A percentile compares a stretch with the other conserved stretches of the same genome.
phyloP scores from a whole-genome alignment of 208 protist species.

The Trypanosoma platydactyli region DNA sequence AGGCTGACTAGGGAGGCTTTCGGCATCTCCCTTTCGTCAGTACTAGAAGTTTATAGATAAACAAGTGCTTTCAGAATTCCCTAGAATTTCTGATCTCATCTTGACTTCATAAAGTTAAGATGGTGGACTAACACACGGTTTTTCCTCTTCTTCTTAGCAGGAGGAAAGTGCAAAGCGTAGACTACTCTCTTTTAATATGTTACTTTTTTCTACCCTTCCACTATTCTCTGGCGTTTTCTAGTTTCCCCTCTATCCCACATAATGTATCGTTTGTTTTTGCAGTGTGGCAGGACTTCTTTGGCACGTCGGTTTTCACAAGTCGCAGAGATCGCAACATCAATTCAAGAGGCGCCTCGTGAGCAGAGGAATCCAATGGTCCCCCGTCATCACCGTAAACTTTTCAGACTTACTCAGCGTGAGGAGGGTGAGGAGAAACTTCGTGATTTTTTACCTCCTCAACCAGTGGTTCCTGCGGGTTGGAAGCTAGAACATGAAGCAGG shows the following conservation, averaged over 20 bases:
- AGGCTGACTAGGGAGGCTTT: no score
- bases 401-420: constrained; percentile 54
- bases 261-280: constrained; percentile 18
- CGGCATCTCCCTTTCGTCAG: no score
- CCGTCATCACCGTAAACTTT: constrained; percentile 35
- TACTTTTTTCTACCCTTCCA: no score
- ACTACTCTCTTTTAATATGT: no score
- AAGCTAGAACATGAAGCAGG: constrained; percentile 45
- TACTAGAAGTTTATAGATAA: no score
- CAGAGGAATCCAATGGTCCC: neutral
- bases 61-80: no score
- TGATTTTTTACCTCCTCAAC: constrained; percentile 78
- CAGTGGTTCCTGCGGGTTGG: constrained; percentile 69
- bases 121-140: no score
- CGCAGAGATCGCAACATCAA: neutral
- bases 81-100: no score
- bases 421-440: constrained; percentile 70
- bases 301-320: constrained; percentile 9
- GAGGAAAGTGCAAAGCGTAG: no score
- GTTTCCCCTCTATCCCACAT: neutral
- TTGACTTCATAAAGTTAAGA: no score
- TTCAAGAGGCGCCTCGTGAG: neutral
- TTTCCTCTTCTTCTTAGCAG: no score
- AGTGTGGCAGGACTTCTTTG: neutral
- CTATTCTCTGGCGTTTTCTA: no score